These are phyloP conservation scores for Hibiscus syriacus DNA, from an alignment of 345 rosid genomes.

Conservation along the genomic window DNA sequence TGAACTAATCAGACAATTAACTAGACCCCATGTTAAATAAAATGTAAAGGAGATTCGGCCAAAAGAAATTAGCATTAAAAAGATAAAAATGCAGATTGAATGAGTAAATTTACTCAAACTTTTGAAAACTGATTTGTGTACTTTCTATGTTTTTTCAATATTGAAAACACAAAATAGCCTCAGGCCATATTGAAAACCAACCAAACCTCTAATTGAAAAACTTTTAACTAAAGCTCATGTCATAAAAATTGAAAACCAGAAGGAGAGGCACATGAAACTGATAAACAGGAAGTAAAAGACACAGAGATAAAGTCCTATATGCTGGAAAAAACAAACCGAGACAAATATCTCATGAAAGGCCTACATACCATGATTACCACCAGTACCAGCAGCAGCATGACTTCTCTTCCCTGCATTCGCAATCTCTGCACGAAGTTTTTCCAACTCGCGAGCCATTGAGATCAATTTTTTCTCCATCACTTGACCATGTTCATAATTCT, in stretches of 20 bases:
- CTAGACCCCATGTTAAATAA: neutral
- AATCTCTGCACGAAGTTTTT: slow-evolving; percentile 91
- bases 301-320: neutral
- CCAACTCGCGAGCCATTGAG: slow-evolving; percentile 89
- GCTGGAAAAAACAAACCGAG: neutral
- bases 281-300: neutral
- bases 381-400: slow-evolving; percentile 39
- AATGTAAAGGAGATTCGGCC: neutral
- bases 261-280: neutral
- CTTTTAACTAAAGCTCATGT: neutral
- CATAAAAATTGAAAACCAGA: neutral
- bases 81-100: neutral
- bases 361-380: slow-evolving; percentile 40
- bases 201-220: neutral
- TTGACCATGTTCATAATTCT: slow-evolving; percentile 88
- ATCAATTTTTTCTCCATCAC: slow-evolving; percentile 87
- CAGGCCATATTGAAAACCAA: neutral
- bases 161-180: neutral
- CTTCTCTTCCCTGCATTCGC: slow-evolving; percentile 81
- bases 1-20: neutral
- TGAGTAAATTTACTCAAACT: neutral
- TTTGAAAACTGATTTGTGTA: neutral
- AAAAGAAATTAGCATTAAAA: neutral
- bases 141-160: neutral
- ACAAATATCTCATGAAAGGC: neutral